Percentiles rank a stretch among this genome's conserved stretches.
Conservation (phyloP, 2,329 filamentous ascomycete genomes). For the Colletotrichum musicola region DNA sequence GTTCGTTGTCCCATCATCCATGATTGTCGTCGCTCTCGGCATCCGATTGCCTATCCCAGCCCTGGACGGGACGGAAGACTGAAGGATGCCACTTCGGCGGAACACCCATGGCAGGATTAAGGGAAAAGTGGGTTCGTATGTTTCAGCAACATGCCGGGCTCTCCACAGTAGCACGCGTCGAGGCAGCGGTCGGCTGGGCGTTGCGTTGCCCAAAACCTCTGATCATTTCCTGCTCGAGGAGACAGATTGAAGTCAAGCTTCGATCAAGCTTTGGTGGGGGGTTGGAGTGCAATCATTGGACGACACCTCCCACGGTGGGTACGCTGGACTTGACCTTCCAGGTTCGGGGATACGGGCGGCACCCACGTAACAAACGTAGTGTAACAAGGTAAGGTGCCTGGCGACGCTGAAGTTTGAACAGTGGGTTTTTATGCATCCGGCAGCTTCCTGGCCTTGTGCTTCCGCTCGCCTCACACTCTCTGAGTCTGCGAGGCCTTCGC, state of each 20-base stretch:
- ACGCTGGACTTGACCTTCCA: no score
- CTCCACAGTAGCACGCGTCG: conserved; percentile 34
- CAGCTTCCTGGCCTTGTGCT: no score
- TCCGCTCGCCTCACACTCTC: neutral
- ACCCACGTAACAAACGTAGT: no score
- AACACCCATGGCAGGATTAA: conserved; percentile 20
- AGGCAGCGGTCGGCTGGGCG: conserved; percentile 8
- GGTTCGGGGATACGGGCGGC: no score
- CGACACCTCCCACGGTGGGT: neutral
- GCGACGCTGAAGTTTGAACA: conserved; percentile 22
- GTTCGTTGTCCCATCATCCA: neutral
- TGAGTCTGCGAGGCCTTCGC: conserved; percentile 6
- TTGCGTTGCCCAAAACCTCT: conserved; percentile 11
- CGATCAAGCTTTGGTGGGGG: conserved; percentile 37
- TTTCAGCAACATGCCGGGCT: conserved; percentile 35
- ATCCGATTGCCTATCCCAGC: conserved; percentile 18
- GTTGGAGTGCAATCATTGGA: conserved; percentile 30
- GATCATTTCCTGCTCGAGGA: conserved; percentile 36
- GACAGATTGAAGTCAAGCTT: conserved; percentile 33
- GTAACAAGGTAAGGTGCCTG: neutral
- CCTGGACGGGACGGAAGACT: conserved; percentile 15
- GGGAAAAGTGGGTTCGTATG: conserved; percentile 27
- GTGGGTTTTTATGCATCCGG: neutral
- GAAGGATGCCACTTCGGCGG: conserved; percentile 14
- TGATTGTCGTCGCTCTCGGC: conserved; percentile 14